phyloP scores from a whole-genome alignment of 306 rosid genomes.

The Nissolia schottii region DNA sequence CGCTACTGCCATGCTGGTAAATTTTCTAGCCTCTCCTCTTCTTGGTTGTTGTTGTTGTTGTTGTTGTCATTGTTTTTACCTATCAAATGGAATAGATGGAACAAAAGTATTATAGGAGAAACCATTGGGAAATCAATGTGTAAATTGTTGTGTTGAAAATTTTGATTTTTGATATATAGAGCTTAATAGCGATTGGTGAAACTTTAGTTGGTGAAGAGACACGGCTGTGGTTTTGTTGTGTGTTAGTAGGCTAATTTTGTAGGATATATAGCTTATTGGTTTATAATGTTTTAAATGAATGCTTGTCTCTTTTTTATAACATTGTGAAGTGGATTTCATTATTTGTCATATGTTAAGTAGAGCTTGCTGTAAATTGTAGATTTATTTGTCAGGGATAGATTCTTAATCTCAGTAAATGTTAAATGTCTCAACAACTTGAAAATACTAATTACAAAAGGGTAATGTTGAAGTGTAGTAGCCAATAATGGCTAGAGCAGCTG shows the following conservation, averaged over 20 bases:
- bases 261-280: background rate
- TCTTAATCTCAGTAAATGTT: background rate
- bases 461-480: background rate
- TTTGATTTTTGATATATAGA: background rate
- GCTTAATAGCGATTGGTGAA: background rate
- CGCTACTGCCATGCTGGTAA: slow-evolving; percentile 72
- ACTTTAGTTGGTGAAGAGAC: background rate
- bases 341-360: background rate
- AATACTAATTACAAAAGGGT: background rate
- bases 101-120: background rate
- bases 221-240: background rate
- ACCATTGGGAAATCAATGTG: background rate
- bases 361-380: background rate
- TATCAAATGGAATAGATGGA: background rate
- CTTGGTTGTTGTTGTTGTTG: background rate
- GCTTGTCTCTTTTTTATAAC: background rate
- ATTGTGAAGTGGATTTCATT: background rate
- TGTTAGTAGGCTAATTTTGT: background rate
- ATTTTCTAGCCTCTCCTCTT: background rate
- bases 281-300: background rate
- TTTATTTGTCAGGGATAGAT: background rate
- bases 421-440: background rate
- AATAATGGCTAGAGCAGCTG: background rate
- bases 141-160: background rate
- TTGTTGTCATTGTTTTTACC: background rate